Base-by-base conservation (phyloP, 306 rosid species). In the Malus sieversii region DNA sequence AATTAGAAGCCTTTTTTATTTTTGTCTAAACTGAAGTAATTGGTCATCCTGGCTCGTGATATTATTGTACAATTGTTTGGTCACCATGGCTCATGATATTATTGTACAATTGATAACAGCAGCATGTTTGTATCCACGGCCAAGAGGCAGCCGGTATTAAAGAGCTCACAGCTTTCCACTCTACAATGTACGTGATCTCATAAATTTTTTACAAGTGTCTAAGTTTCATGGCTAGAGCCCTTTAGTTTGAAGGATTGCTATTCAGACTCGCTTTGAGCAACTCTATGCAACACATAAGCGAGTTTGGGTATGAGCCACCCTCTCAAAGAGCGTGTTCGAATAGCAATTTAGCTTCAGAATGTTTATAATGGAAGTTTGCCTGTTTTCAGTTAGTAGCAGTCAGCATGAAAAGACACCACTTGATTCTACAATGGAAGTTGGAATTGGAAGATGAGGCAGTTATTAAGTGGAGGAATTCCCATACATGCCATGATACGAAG, bases 101-200 rank as follows among this genome's bases (percentile, higher is more conserved):
- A 35, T 66, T 48, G 6, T 27, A 19, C 32, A 30, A 30, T 33
- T 29, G 5, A 14, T 29, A 27, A 14, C 9, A 4, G 33, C 76
- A 80, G 80, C 74, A 80, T 80, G 77, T 75, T 80, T 75, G 84
- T 80, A 2, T 75, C 73, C 29, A 75, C 84, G 9, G 80, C 80
- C 14, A 80, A 80, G 64, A 80, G 84, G 77, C 77, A 70, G 22
- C 80, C 73, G 2, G 84, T 75, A 57, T 57, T 80, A 16, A 80
- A 71, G 77, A 75, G 76, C 61, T 48, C 71, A 61, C 73, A 75
- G 68, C 71, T 80, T 52, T 80, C 84, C 52, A 40, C 72, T 38
- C 44, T 53, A 70, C 70, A 16, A 62, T 62, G 80, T 80, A 23
- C 13, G 48, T 44, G 4, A 44, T 73, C 12, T 73, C 44, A 73